Evolutionary conservation across 768 basidiomycete genomes (phyloP).

Genomic region (Sistotremastrum suecicum): DNA sequence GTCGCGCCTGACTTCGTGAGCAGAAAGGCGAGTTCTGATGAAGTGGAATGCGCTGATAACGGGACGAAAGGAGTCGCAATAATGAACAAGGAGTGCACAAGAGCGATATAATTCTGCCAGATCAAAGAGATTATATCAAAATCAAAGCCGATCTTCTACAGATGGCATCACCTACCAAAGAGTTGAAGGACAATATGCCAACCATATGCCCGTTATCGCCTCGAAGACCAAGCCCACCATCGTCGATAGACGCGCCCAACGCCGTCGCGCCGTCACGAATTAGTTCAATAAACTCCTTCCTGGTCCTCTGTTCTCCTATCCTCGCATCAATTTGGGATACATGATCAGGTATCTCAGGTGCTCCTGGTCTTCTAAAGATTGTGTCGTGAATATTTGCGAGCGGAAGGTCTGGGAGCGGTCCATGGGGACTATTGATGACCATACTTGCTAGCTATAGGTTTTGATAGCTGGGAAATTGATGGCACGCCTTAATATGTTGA

Average conservation of each 20-base stretch:
- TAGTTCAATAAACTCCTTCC: constrained; percentile 33
- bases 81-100: constrained; percentile 34
- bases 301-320: constrained; percentile 32
- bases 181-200: constrained; percentile 60
- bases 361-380: constrained; percentile 40
- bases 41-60: constrained; percentile 40
- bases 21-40: constrained; percentile 38
- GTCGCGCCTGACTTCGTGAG: constrained; percentile 35
- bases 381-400: constrained; percentile 41
- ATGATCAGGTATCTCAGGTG: constrained; percentile 40
- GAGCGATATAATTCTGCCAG: constrained; percentile 38
- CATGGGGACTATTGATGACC: no score
- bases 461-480: no score
- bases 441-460: no score
- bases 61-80: constrained; percentile 38
- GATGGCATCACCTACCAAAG: constrained; percentile 43
- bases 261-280: constrained; percentile 45
- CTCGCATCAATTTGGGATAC: constrained; percentile 40
- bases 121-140: neutral
- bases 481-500: no score
- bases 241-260: constrained; percentile 16
- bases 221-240: constrained; percentile 44
- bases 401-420: constrained; percentile 13
- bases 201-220: constrained; percentile 40
- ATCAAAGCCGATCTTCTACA: no score